Conservation (phyloP, 768 basidiomycete genomes). For the Phanerochaete carnosa region DNA sequence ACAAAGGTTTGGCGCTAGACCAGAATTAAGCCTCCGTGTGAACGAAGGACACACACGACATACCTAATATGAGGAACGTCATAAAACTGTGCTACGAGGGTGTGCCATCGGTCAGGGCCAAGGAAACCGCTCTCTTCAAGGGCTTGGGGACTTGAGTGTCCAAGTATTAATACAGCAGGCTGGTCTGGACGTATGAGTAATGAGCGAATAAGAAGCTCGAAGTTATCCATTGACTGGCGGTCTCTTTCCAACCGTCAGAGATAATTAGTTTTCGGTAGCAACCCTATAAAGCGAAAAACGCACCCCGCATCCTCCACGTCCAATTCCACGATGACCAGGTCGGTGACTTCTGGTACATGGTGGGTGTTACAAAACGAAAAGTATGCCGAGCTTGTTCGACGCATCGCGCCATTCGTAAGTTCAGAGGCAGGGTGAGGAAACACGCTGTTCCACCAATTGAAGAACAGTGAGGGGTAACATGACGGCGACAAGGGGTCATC, state of each 20-base stretch:
- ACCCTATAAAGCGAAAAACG: conserved; percentile 29
- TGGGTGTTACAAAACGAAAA: conserved; percentile 93
- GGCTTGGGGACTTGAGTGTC: conserved; percentile 88
- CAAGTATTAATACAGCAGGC: conserved; percentile 92
- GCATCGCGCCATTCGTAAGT: conserved; percentile 95
- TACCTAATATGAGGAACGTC: conserved; percentile 89
- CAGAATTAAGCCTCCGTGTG: background rate
- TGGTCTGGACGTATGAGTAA: conserved; percentile 86
- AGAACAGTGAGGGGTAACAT: conserved; percentile 95
- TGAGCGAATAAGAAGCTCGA: conserved; percentile 90
- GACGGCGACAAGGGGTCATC: conserved; percentile 79
- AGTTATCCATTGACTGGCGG: conserved; percentile 56
- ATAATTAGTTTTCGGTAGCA: background rate
- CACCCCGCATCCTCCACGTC: conserved; percentile 88
- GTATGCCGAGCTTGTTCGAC: conserved; percentile 88
- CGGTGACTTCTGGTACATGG: conserved; percentile 90
- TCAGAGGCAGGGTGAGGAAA: conserved; percentile 98
- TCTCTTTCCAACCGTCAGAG: background rate
- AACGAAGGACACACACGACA: conserved; percentile 8
- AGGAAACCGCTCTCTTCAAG: conserved; percentile 78
- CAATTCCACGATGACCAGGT: conserved; percentile 93
- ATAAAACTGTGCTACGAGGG: conserved; percentile 92
- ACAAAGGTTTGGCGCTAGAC: conserved; percentile 67
- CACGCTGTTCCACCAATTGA: conserved; percentile 96
- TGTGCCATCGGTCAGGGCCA: conserved; percentile 90